A percentile compares a stretch with the other conserved stretches of the same genome.
Conservation (phyloP, 345 rosid genomes). For the Xanthoceras sorbifolium region DNA sequence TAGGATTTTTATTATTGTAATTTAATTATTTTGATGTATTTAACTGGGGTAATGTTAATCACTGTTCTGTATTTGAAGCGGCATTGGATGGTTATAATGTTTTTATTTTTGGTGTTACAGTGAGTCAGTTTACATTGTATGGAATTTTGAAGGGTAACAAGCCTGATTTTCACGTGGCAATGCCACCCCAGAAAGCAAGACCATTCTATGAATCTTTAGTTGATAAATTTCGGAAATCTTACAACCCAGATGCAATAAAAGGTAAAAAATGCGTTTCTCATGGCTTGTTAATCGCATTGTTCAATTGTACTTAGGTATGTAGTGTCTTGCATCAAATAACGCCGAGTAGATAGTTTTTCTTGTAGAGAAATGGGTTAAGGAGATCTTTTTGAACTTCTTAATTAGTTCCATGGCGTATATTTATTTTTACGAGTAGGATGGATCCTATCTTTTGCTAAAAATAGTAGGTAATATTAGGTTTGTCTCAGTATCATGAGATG, state of each 20-base stretch:
- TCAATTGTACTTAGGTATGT: background rate
- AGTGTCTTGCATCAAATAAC: background rate
- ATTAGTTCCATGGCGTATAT: background rate
- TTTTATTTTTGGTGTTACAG: constrained; percentile 43
- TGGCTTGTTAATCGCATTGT: background rate
- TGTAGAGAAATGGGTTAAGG: background rate
- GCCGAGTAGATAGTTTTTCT: background rate
- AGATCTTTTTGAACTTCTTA: background rate
- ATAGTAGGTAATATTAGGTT: background rate
- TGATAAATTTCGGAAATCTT: constrained; percentile 61
- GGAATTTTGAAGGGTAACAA: constrained; percentile 96
- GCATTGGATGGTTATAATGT: constrained; percentile 12
- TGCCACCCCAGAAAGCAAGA: constrained; percentile 85
- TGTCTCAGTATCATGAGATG: background rate
- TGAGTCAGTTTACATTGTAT: constrained; percentile 89
- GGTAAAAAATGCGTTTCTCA: constrained; percentile 34
- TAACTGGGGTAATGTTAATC: background rate
- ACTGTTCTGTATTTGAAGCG: background rate
- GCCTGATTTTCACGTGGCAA: constrained; percentile 93
- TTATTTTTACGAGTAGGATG: background rate
- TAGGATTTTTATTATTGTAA: background rate
- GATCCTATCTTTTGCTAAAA: background rate
- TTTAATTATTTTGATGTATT: background rate
- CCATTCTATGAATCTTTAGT: constrained; percentile 72
- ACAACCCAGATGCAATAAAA: constrained; percentile 58